Conservation (phyloP, 1,139 yeast genomes). For the Pichia sp. region DNA sequence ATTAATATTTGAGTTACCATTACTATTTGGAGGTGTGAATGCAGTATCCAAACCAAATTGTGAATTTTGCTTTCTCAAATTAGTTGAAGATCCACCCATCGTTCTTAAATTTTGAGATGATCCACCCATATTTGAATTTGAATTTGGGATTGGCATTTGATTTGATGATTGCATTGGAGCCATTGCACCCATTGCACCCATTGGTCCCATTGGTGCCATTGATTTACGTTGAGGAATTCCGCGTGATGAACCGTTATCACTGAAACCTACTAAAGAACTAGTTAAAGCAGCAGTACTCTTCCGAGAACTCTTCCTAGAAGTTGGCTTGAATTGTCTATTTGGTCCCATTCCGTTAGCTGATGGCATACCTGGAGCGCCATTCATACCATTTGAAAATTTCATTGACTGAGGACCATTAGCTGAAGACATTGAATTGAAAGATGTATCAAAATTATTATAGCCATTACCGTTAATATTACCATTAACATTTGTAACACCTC, state of each 20-base stretch:
- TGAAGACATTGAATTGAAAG: conserved; percentile 9
- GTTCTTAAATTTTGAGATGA: conserved; percentile 8
- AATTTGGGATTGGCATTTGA: neutral
- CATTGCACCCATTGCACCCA: too few relatives aligned
- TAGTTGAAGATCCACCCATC: neutral
- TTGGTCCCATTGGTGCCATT: conserved; percentile 13
- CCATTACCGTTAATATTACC: neutral
- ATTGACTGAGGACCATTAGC: neutral
- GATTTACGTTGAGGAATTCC: conserved; percentile 13
- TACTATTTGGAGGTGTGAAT: conserved; percentile 9
- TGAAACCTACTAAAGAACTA: conserved; percentile 15
- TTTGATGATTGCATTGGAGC: neutral
- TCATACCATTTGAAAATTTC: neutral
- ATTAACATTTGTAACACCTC: conserved; percentile 6
- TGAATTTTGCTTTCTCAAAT: neutral
- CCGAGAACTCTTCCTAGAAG: conserved; percentile 28
- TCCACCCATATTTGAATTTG: neutral
- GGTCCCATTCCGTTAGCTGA: conserved; percentile 6
- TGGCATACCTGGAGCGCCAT: neutral
- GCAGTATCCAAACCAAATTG: conserved; percentile 2
- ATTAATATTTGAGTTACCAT: neutral
- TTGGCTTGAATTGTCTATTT: conserved; percentile 26
- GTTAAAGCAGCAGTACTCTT: conserved; percentile 24
- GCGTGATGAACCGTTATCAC: conserved; percentile 17
- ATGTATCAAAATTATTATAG: conserved; percentile 10